Evolutionary conservation across 2,329 filamentous ascomycete species (phyloP).

Genomic region (Calonectria ilicicola): DNA sequence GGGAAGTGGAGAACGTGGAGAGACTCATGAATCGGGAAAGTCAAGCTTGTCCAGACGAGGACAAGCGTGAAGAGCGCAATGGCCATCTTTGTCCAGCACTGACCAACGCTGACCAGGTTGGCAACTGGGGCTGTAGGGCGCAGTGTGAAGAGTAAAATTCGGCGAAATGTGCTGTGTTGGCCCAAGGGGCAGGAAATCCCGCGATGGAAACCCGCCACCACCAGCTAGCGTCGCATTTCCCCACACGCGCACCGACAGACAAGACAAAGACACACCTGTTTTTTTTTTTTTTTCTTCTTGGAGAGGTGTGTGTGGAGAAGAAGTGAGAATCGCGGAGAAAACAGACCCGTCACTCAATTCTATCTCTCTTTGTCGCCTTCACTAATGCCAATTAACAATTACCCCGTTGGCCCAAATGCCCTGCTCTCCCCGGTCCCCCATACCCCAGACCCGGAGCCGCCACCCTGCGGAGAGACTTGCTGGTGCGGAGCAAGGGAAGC

Average conservation of each 20-base stretch:
- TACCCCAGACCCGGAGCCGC: slow-evolving; percentile 16
- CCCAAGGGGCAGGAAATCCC: slow-evolving; percentile 13
- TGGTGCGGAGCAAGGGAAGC: slow-evolving; percentile 21
- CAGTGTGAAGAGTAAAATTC: background rate
- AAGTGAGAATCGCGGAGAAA: background rate
- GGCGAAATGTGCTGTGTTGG: slow-evolving; percentile 15
- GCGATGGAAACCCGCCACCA: background rate
- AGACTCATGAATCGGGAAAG: background rate
- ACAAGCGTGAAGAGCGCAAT: background rate
- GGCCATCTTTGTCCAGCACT: background rate
- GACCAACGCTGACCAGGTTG: background rate
- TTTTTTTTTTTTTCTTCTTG: background rate
- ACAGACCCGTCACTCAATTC: background rate
- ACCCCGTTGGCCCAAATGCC: background rate
- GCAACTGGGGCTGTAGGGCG: background rate
- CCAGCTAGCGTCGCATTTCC: background rate
- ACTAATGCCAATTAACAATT: background rate
- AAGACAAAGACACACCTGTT: no score
- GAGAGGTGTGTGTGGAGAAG: slow-evolving; percentile 5
- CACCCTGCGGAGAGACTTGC: slow-evolving; percentile 11
- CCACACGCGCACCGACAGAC: slow-evolving; percentile 4
- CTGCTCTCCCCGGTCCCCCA: background rate
- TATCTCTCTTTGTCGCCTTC: no score
- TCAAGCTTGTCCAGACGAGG: background rate
- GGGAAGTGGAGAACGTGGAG: slow-evolving; percentile 1